A percentile compares a stretch with the other conserved stretches of the same genome.
Conservation (phyloP, 164 flowering plant species). For the Paratinospora sagittata region DNA sequence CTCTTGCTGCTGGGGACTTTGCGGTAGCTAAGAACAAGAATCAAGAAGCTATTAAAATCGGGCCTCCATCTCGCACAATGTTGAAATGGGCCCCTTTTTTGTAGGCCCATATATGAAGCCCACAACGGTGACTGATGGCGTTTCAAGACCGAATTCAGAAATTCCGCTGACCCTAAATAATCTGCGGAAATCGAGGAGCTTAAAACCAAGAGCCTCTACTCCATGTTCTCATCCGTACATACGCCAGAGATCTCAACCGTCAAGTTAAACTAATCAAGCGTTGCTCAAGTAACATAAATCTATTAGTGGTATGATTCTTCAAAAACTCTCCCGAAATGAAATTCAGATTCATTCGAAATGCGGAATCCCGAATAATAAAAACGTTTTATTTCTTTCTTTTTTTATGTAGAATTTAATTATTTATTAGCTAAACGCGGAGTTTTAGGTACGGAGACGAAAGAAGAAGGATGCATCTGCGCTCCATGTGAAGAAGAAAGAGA, state of each 20-base stretch:
- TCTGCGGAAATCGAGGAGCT: neutral
- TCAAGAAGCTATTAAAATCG: too few relatives aligned
- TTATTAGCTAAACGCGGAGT: neutral
- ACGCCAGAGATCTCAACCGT: neutral
- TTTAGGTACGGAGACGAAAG: neutral
- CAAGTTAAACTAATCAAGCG: too few relatives aligned
- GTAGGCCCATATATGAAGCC: too few relatives aligned
- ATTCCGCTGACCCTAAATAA: neutral
- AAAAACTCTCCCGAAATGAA: constrained; percentile 8
- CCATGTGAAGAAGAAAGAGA: neutral
- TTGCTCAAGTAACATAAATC: too few relatives aligned
- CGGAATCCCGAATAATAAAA: neutral
- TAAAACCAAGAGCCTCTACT: neutral
- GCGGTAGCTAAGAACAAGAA: too few relatives aligned
- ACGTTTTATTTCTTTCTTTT: neutral
- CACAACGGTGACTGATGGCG: too few relatives aligned
- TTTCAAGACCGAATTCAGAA: too few relatives aligned
- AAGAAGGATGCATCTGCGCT: neutral
- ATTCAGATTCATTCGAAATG: constrained; percentile 4
- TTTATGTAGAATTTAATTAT: too few relatives aligned
- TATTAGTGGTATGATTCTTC: neutral
- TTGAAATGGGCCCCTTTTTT: too few relatives aligned
- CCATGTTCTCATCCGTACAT: neutral
- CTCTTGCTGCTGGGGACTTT: too few relatives aligned
- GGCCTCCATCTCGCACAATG: too few relatives aligned